Evolutionary conservation across 2,329 filamentous ascomycete genomes (phyloP), one percentile per base, ranked within the genome.

Genomic region (Lasiodiplodia citricola): DNA sequence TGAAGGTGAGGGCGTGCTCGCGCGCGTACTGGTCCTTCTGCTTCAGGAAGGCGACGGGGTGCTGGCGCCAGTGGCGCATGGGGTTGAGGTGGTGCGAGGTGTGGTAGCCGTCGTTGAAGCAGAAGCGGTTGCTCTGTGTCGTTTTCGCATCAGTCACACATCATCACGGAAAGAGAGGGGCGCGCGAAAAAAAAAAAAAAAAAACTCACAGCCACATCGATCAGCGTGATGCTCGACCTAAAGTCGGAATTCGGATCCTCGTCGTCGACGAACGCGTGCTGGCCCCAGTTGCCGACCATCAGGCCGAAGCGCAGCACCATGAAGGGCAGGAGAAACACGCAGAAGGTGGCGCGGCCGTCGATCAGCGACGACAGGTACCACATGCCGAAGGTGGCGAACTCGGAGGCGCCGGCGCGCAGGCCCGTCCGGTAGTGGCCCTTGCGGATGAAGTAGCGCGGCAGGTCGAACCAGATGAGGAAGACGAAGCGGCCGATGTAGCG

Each of bases 241-340:
- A 90, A 94, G 75, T 95, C 92, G 0, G 91, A 94, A 74, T 92
- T 87, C 0, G 92, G 92, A 72, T 93, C 89, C 14, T 88, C 82
- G 23, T 90, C 87, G 73, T 95, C 92, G 7, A 95, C 91, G 71
- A 95, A 90, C 1, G 92, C 92, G 76, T 95, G 92, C 76, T 95
- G 92, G 3, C 91, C 92, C 91, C 91, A 95, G 76, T 95, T 95
- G 1, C 92, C 92, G 8, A 92, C 85, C 92, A 94, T 95, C 71
- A 95, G 78, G 0, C 89, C 92, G 21, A 92, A 73, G 0, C 92
- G 86, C 79, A 94, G 85, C 37, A 91, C 78, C 2, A 87, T 72
- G 23, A 94, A 83, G 0, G 92, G 92, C 1, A 93, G 75, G 1
- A 94, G 73, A 35, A 92, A 85, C 0, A 88, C 88, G 73, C 91